Conservation (phyloP, 192 early-diverging fungal genomes). For the Linnemannia elongata region DNA sequence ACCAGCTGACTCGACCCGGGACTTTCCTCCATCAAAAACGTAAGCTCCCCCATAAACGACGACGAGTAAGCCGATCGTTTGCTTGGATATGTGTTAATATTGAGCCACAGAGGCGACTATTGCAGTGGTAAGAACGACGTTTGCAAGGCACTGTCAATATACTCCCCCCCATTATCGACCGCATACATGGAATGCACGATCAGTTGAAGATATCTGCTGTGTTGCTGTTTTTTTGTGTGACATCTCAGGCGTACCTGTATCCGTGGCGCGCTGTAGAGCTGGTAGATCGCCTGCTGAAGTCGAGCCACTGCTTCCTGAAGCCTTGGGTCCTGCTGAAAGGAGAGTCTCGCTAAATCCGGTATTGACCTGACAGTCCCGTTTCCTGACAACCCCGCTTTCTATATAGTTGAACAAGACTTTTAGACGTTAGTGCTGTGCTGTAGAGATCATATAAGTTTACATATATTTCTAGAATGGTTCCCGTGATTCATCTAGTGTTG, state of each 20-base stretch:
- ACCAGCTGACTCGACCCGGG: conserved; percentile 54
- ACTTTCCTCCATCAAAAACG: conserved; percentile 44
- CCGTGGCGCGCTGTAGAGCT: conserved; percentile 67
- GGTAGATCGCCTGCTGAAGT: conserved; percentile 61
- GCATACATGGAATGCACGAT: not conserved
- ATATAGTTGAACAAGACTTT: not conserved
- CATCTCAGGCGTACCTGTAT: conserved; percentile 61
- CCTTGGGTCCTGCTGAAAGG: conserved; percentile 64
- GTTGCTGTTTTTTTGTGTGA: not conserved
- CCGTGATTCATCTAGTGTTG: no score
- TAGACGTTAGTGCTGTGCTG: not conserved
- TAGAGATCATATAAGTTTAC: not conserved
- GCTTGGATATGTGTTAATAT: conserved; percentile 52
- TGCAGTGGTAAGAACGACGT: conserved; percentile 3
- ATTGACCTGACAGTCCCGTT: conserved; percentile 43
- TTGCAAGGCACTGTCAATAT: not conserved
- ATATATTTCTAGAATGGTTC: no score
- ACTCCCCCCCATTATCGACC: not conserved
- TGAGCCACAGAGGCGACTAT: conserved; percentile 56
- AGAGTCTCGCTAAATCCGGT: conserved; percentile 57
- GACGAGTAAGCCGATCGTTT: conserved; percentile 35
- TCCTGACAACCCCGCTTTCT: conserved; percentile 54
- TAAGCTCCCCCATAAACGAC: conserved; percentile 45
- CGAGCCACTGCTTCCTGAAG: conserved; percentile 60
- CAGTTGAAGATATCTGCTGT: not conserved